phyloP scores from a whole-genome alignment of 352 stramenopile species.

The Plasmopara halstedii region DNA sequence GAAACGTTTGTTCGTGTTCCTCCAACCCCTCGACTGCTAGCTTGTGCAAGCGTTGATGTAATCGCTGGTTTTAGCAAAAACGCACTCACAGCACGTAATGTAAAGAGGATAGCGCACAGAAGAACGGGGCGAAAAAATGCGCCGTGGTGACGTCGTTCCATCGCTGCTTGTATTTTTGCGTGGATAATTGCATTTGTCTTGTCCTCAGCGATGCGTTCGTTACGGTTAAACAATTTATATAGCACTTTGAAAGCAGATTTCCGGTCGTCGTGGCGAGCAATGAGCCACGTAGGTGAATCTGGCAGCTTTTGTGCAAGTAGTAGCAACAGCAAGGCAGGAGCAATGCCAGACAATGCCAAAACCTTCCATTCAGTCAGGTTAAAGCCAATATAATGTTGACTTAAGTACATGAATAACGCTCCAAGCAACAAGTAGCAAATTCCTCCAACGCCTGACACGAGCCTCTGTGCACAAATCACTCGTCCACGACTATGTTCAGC shows the following conservation, averaged over 20 bases:
- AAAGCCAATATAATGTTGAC: constrained; percentile 60
- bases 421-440: constrained; percentile 49
- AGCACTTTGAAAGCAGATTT: constrained; percentile 58
- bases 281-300: constrained; percentile 75
- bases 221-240: constrained; percentile 38
- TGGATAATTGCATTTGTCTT: constrained; percentile 74
- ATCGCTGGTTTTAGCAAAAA: constrained; percentile 51
- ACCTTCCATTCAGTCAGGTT: constrained; percentile 80
- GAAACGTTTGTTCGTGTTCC: constrained; percentile 15
- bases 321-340: constrained; percentile 44
- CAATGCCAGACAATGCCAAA: constrained; percentile 41
- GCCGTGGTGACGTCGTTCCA: constrained; percentile 42
- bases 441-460: constrained; percentile 30
- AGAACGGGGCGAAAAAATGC: constrained; percentile 65
- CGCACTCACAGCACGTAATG: constrained; percentile 36
- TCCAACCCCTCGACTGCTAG: constrained; percentile 14
- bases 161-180: constrained; percentile 47
- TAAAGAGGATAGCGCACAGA: constrained; percentile 43
- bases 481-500: constrained; percentile 50
- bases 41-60: constrained; percentile 26
- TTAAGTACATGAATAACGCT: constrained; percentile 53
- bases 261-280: constrained; percentile 62
- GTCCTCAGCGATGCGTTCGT: constrained; percentile 49
- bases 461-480: constrained; percentile 35
- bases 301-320: constrained; percentile 59